Evolutionary conservation across 1,284 basidiomycete species (phyloP).

Genomic region (Hemileia vastatrix): DNA sequence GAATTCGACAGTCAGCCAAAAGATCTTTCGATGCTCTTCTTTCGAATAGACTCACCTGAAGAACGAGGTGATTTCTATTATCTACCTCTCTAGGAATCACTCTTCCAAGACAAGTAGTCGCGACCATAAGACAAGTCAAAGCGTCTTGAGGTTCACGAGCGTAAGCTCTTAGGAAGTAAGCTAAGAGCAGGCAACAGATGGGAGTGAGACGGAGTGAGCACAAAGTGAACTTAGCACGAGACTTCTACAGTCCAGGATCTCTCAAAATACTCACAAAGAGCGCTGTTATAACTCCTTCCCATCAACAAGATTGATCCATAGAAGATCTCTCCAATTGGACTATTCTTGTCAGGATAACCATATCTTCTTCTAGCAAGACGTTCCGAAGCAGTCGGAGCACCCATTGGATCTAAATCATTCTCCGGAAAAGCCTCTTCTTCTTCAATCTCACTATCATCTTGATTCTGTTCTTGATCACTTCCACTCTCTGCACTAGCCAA

Average conservation of each 20-base stretch:
- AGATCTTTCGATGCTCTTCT: too few relatives aligned
- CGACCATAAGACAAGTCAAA: conserved; percentile 68
- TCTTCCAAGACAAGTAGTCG: conserved; percentile 72
- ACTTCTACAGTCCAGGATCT: neutral
- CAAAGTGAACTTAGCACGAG: neutral
- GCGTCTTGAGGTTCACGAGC: conserved; percentile 74
- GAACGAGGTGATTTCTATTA: conserved; percentile 76
- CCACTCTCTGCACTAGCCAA: conserved; percentile 5
- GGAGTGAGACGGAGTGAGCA: too few relatives aligned
- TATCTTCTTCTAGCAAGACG: neutral
- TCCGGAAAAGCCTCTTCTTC: conserved; percentile 35
- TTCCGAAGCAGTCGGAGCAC: too few relatives aligned
- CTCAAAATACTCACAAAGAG: conserved; percentile 65
- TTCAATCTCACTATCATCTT: conserved; percentile 26
- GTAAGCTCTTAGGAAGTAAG: conserved; percentile 78
- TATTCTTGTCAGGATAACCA: conserved; percentile 56
- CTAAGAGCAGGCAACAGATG: conserved; percentile 47
- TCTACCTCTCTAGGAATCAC: conserved; percentile 87
- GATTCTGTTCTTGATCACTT: conserved; percentile 19
- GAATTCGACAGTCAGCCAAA: neutral
- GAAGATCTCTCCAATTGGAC: conserved; percentile 62
- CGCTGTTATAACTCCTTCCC: conserved; percentile 76
- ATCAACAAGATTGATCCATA: conserved; percentile 78
- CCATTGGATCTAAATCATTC: conserved; percentile 32
- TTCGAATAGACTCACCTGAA: conserved; percentile 53